Evolutionary conservation across 768 basidiomycete species (phyloP).

Genomic region (Amanita fuliginea): DNA sequence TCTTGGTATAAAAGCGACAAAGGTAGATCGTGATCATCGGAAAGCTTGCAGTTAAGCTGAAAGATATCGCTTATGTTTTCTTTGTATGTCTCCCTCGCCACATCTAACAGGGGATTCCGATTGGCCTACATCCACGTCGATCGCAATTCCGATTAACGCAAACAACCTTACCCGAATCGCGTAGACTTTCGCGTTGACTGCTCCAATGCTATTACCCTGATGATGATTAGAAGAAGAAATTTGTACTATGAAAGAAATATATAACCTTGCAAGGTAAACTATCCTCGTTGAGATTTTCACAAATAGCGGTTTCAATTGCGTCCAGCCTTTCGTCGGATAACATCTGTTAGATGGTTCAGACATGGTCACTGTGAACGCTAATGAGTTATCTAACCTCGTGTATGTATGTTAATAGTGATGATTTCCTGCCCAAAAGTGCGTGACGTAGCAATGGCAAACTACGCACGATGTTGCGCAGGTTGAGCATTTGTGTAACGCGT

Average conservation of each 20-base stretch:
- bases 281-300: slow-evolving; percentile 65
- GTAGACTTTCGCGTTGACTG: slow-evolving; percentile 76
- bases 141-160: not conserved
- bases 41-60: slow-evolving; percentile 45
- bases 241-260: not conserved
- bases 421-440: slow-evolving; percentile 46
- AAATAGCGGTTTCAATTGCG: slow-evolving; percentile 49
- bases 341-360: slow-evolving; percentile 33
- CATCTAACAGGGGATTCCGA: slow-evolving; percentile 77
- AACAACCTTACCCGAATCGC: slow-evolving; percentile 57
- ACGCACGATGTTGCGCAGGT: slow-evolving; percentile 61
- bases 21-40: slow-evolving; percentile 54
- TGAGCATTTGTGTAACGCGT: slow-evolving; percentile 71
- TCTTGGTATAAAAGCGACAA: slow-evolving; percentile 63
- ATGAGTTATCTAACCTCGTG: slow-evolving; percentile 31
- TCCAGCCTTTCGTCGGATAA: slow-evolving; percentile 62
- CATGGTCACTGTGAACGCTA: not conserved
- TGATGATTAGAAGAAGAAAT: not conserved
- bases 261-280: slow-evolving; percentile 46
- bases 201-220: slow-evolving; percentile 54
- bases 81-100: slow-evolving; percentile 89
- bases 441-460: slow-evolving; percentile 52
- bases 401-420: slow-evolving; percentile 53
- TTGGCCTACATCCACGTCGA: slow-evolving; percentile 39
- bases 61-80: slow-evolving; percentile 89